These are phyloP conservation scores for Tulasnella sp. DNA, from an alignment of 768 basidiomycete species.

Conservation along the genomic window DNA sequence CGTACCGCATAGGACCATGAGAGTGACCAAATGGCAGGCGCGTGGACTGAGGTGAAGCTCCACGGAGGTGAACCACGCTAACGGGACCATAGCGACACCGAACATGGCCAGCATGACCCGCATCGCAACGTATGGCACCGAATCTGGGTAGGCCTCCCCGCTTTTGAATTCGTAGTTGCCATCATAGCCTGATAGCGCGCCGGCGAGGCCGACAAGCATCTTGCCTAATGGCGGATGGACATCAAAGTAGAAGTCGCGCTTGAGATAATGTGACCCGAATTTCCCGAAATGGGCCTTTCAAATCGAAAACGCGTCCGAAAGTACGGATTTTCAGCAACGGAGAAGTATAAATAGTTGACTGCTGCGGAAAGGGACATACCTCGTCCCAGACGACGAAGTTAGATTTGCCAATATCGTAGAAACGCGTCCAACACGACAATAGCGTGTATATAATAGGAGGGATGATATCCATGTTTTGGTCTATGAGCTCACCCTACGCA, in stretches of 20 bases:
- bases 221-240: conserved; percentile 98
- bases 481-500: conserved; percentile 56
- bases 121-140: conserved; percentile 90
- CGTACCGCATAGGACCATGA: conserved; percentile 88
- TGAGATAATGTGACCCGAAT: conserved; percentile 96
- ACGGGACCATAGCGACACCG: conserved; percentile 89
- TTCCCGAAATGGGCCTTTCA: conserved; percentile 88
- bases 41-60: conserved; percentile 86
- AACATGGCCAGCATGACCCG: conserved; percentile 89
- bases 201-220: conserved; percentile 95
- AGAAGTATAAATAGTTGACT: no score
- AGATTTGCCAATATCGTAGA: conserved; percentile 81
- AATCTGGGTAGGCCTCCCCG: conserved; percentile 70
- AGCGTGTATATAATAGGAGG: conserved; percentile 81
- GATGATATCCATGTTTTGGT: conserved; percentile 70
- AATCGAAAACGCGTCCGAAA: no score
- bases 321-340: background rate
- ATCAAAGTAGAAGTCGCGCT: conserved; percentile 98
- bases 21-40: conserved; percentile 82
- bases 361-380: conserved; percentile 19
- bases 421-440: conserved; percentile 89
- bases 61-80: conserved; percentile 93
- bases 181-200: conserved; percentile 82
- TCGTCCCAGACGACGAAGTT: conserved; percentile 95
- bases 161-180: conserved; percentile 92